These are phyloP conservation scores for Nidula niveotomentosa DNA, from an alignment of 1,284 basidiomycete species.

Conservation along the genomic window DNA sequence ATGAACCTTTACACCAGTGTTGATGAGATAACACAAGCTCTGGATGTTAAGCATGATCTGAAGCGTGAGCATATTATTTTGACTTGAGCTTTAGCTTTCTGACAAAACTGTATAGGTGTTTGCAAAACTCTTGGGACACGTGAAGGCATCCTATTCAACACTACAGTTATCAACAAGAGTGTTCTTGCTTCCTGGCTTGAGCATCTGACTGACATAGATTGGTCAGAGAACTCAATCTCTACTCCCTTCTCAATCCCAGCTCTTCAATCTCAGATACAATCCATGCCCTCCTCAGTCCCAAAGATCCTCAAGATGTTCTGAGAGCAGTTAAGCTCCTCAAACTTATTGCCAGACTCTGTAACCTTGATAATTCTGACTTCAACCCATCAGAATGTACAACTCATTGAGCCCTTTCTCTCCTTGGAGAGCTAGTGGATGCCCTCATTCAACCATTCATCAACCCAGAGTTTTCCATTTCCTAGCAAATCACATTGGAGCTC, in stretches of 20 bases:
- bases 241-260: conserved; percentile 6
- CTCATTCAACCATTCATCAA: conserved; percentile 19
- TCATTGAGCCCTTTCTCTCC: conserved; percentile 15
- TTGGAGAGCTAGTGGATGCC: conserved; percentile 18
- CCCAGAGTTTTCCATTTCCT: conserved; percentile 21
- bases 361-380: conserved; percentile 12
- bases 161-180: neutral
- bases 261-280: neutral
- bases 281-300: conserved; percentile 16
- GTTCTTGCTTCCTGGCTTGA: conserved; percentile 1
- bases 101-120: neutral
- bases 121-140: neutral
- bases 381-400: conserved; percentile 10
- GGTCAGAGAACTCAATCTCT: conserved; percentile 1
- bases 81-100: no score
- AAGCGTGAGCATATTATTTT: neutral
- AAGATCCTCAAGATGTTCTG: conserved; percentile 20
- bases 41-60: conserved; percentile 13
- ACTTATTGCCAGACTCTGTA: conserved; percentile 13
- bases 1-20: conserved; percentile 9
- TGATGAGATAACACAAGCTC: conserved; percentile 10
- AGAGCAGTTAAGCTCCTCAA: conserved; percentile 16
- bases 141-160: neutral
- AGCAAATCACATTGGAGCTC: conserved; percentile 18
- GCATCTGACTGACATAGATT: neutral